Base-by-base conservation (phyloP, 228 moss, liverwort and hornwort species). In the Sphagnum magellanicum region DNA sequence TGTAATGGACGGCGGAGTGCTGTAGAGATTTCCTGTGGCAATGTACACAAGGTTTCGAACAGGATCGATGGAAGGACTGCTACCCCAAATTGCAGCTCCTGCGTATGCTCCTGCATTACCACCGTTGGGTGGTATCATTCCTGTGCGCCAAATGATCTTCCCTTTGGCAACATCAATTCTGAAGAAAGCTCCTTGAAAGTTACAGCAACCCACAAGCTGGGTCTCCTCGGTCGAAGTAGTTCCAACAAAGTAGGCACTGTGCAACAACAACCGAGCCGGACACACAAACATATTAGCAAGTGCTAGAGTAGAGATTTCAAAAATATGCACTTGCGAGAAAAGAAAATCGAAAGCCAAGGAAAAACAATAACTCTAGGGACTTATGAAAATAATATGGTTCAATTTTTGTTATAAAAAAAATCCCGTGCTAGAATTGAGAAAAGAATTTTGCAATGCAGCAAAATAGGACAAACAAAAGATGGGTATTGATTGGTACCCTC, bases 61-160 rank as follows among this genome's bases (percentile, higher is more conserved):
- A 47, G 16, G 51, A 65, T 79, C 79, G 11, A 79, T 68, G 4
- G 75, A 15, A 4, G 75, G 75, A 53, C 72, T 72, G 65, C 75
- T 79, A 17, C 79, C 79, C 75, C 79, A 79, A 0, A 79, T 8
- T 6, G 79, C 72, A 10, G 63, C 72, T 8, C 79, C 75, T 8
- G 75, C 17, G 9, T 75, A 79, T 5, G 14, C 59, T 47, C 73
- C 73, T 0, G 4, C 0, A 6, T 10, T 53, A 0, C 77, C 73
- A 4, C 6, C 15, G 59, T 73, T 80, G 46, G 61, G 50, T 10
- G 76, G 73, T 8, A 76, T 4, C 58, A 73, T 46, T 9, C 48
- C n/a, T 0, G 73, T 73, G 49, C 57, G 62, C 80, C 80, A 76
- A 57, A 49, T n/a, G 15, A 80, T 32, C 5, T 52, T 15, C 0